Evolutionary conservation across 129 eudicot species (phyloP).

Genomic region (Flaveria linearis): DNA sequence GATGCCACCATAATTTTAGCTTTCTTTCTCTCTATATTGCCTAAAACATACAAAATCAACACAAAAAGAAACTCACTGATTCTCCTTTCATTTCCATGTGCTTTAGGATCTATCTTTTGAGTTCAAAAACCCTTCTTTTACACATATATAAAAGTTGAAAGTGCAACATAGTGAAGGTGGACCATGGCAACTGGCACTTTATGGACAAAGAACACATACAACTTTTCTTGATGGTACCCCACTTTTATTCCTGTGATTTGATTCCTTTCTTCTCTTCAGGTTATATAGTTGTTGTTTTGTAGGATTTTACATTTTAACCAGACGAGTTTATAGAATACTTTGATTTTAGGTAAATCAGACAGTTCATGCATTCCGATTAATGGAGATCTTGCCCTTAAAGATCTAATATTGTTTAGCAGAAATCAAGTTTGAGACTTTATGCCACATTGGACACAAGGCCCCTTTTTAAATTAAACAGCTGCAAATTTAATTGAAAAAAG

Average conservation of each 20-base stretch:
- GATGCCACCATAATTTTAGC: conserved; percentile 29
- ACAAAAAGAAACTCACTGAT: conserved; percentile 25
- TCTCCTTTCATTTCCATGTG: conserved; percentile 38
- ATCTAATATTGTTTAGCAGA: neutral
- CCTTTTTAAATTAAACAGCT: too few relatives aligned
- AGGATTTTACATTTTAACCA: neutral
- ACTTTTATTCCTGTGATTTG: conserved; percentile 31
- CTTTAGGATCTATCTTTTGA: conserved; percentile 35
- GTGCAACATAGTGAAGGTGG: conserved; percentile 34
- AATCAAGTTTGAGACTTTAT: neutral
- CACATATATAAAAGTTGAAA: conserved; percentile 34
- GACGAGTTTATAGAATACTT: neutral
- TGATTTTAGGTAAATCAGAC: neutral
- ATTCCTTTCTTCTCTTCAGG: conserved; percentile 27
- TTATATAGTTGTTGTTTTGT: conserved; percentile 11
- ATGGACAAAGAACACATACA: conserved; percentile 26
- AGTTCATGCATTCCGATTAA: neutral
- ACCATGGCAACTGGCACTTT: conserved; percentile 35
- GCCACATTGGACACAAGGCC: too few relatives aligned
- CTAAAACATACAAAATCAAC: conserved; percentile 26
- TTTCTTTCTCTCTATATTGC: conserved; percentile 32
- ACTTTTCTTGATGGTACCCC: conserved; percentile 22
- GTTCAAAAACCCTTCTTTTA: conserved; percentile 29
- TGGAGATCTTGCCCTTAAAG: neutral
- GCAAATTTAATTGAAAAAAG: too few relatives aligned